A percentile compares a stretch with the other conserved stretches of the same genome.
These are phyloP conservation scores for Lactarius quietus DNA, from an alignment of 768 basidiomycete genomes.

Conservation along the genomic window DNA sequence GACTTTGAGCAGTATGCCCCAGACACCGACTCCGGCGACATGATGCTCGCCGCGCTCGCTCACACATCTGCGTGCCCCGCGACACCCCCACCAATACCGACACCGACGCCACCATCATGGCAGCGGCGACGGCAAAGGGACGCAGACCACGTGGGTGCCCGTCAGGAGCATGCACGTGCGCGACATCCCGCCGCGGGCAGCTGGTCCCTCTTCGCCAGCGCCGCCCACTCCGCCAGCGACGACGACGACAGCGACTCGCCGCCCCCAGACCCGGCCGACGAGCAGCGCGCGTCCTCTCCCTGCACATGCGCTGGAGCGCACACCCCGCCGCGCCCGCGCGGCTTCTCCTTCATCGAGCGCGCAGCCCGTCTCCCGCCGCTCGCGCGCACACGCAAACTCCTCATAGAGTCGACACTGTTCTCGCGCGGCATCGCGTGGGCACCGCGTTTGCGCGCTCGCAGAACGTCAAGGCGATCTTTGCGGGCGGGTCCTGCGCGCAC, in stretches of 20 bases:
- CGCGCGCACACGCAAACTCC: constrained; percentile 6
- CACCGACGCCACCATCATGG: not conserved
- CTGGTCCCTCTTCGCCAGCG: constrained; percentile 22
- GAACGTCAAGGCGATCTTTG: constrained; percentile 12
- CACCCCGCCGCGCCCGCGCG: constrained; percentile 8
- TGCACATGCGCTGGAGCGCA: constrained; percentile 20
- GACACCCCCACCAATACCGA: not conserved
- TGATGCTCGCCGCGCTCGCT: constrained; percentile 23
- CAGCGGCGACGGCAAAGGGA: not conserved
- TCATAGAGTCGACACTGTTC: constrained; percentile 17
- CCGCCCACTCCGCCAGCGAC: not conserved
- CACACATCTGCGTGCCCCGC: constrained; percentile 13
- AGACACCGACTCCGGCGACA: constrained; percentile 14
- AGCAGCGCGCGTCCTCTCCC: constrained; percentile 18
- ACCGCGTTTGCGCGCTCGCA: constrained; percentile 2
- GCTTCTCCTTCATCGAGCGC: constrained; percentile 15
- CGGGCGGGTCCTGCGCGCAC: constrained; percentile 8
- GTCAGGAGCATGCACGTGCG: constrained; percentile 18
- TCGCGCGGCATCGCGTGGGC: constrained; percentile 7
- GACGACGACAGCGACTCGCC: not conserved
- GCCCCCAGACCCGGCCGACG: constrained; percentile 17
- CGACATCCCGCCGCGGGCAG: constrained; percentile 17
- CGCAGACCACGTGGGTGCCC: constrained; percentile 10
- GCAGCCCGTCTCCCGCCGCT: constrained; percentile 18
- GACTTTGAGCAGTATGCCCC: constrained; percentile 16